These are phyloP conservation scores for Calocybe cyanea DNA, from an alignment of 768 basidiomycete genomes.

Conservation along the genomic window DNA sequence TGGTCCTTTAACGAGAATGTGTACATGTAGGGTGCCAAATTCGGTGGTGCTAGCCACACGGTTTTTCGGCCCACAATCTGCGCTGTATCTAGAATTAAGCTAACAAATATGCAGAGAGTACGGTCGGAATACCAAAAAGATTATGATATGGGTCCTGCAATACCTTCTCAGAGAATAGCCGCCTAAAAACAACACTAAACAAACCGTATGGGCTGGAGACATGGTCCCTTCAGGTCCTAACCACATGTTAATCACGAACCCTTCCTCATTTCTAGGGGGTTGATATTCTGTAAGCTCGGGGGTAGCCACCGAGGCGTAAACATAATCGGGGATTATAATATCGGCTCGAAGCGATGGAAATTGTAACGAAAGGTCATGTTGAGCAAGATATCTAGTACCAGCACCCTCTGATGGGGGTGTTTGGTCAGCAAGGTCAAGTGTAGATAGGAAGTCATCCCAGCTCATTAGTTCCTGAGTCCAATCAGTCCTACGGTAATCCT, in stretches of 20 bases:
- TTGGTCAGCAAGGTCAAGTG: conserved; percentile 33
- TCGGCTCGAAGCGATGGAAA: conserved; percentile 77
- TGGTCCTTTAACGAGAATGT: conserved; percentile 33
- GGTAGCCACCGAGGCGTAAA: conserved; percentile 58
- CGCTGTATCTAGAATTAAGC: conserved; percentile 38
- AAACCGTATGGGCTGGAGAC: conserved; percentile 86
- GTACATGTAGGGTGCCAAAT: conserved; percentile 54
- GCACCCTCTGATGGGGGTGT: conserved; percentile 7
- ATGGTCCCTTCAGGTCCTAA: conserved; percentile 74
- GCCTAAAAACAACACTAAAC: conserved; percentile 12
- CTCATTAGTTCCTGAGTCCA: conserved; percentile 81
- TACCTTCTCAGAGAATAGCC: conserved; percentile 5
- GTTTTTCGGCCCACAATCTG: conserved; percentile 89
- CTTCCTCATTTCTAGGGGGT: conserved; percentile 64
- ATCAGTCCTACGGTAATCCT: conserved; percentile 70
- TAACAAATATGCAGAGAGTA: not conserved
- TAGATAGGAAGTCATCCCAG: conserved; percentile 73
- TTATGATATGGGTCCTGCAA: conserved; percentile 91
- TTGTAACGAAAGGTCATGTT: conserved; percentile 82
- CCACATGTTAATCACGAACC: conserved; percentile 75
- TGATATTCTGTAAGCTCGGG: conserved; percentile 49
- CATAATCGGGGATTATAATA: conserved; percentile 84
- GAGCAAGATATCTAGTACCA: conserved; percentile 76
- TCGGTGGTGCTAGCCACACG: conserved; percentile 87
- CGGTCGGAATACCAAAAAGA: conserved; percentile 59